Evolutionary conservation across 495 filamentous ascomycete species (phyloP), one percentile per base, ranked within the genome.

Genomic region (Cercophora samala): DNA sequence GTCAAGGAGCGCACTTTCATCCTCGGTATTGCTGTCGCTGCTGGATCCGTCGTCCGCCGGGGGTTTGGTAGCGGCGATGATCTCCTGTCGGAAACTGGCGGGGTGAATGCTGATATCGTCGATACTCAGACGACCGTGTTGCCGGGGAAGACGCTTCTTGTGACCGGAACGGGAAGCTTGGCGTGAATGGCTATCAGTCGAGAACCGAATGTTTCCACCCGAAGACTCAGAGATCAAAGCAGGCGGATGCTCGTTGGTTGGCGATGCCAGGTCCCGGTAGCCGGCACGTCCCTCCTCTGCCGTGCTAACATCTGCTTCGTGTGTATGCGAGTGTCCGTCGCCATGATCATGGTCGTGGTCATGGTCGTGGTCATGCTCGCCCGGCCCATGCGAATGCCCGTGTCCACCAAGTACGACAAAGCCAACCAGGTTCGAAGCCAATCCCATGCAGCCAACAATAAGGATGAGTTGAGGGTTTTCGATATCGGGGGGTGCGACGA

Each of bases 401-500:
- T 98, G 96, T 55, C 97, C 95, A 72, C 96, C 96, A 74, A 99
- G 90, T 15, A 99, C 84, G 25, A 91, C 83, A 56, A 97, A 87
- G 0, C 95, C 95, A n/a, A 91, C 77, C 18, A 98, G 86, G 68
- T 99, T 99, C 15, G 92, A 97, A 4, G 86, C 79, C n/a, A 99
- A 83, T 18, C 95, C 95, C 63, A 90, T 82, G 66, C 85, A 94
- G 5, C 95, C 95, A 19, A 97, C 93, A 69, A 91, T 89, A 64
- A 95, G 86, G 54, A 97, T 92, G 18, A 99, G 81, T 70, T 88
- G 85, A 0, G 95, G 91, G 66, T 94, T 90, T 59, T 83, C 82
- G 70, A 99, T 92, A 72, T 88, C 86, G 71, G 92, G 93, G 6
- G 93, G 92, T 70, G 97, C 91, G 69, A 97, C 82, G 73, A 98